Conservation (phyloP, 805 yeast genomes). For the Clavispora phyllophila region DNA sequence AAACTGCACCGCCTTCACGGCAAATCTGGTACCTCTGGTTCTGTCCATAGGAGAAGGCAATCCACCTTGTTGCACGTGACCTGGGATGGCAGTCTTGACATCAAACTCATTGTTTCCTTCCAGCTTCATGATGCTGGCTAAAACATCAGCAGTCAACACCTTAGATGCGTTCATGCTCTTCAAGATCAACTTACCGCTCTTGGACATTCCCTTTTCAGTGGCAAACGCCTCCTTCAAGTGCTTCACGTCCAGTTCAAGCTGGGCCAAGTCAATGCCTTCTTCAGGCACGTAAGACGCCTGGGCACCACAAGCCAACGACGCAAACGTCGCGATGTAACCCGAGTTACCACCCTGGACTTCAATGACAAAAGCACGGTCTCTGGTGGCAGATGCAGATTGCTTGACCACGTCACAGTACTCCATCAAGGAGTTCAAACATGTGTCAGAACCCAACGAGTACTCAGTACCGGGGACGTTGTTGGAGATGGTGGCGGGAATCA, state of each 20-base stretch:
- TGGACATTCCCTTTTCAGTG: conserved; percentile 58
- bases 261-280: conserved; percentile 54
- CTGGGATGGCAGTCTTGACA: conserved; percentile 76
- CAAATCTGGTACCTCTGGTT: conserved; percentile 66
- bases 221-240: conserved; percentile 55
- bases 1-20: conserved; percentile 64
- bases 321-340: conserved; percentile 69
- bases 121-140: conserved; percentile 66
- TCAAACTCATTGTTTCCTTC: conserved; percentile 64
- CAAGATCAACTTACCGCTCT: conserved; percentile 65
- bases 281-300: conserved; percentile 76
- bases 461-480: conserved; percentile 82
- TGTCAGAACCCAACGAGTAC: conserved; percentile 71
- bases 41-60: conserved; percentile 75
- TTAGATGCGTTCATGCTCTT: conserved; percentile 64
- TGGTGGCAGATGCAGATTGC: conserved; percentile 72
- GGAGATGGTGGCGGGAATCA: conserved; percentile 75
- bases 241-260: conserved; percentile 61
- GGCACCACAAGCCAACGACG: conserved; percentile 68
- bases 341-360: conserved; percentile 86
- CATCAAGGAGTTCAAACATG: conserved; percentile 66
- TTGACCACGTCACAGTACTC: conserved; percentile 74
- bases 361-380: conserved; percentile 74
- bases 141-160: conserved; percentile 60
- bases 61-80: conserved; percentile 84